A percentile compares a stretch with the other conserved stretches of the same genome.
Conservation (phyloP, 2,329 filamentous ascomycete genomes). For the Sporothrix euskadiensis region DNA sequence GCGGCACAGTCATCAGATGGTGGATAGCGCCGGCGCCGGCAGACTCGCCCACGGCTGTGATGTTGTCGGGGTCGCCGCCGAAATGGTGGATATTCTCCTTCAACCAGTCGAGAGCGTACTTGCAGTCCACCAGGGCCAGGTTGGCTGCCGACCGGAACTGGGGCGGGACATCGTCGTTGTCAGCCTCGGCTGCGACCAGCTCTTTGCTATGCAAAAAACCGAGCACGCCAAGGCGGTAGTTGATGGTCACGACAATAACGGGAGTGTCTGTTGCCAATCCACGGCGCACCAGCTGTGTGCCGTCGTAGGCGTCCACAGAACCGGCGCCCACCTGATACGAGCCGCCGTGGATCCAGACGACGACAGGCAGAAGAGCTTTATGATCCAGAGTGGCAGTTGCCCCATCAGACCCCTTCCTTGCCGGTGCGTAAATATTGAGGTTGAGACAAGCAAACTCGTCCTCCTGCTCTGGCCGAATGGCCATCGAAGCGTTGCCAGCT, state of each 20-base stretch:
- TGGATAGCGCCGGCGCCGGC: conserved; percentile 22
- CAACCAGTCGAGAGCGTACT: conserved; percentile 22
- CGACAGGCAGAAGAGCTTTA: not conserved
- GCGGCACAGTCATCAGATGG: conserved; percentile 7
- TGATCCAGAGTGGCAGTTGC: not conserved
- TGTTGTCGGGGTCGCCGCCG: conserved; percentile 22
- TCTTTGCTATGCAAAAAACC: conserved; percentile 22
- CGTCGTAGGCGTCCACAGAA: conserved; percentile 22
- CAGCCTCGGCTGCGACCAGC: not conserved
- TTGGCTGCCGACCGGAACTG: conserved; percentile 19
- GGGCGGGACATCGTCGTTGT: not conserved
- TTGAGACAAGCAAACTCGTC: conserved; percentile 25
- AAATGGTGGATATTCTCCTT: conserved; percentile 13
- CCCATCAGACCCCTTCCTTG: not conserved
- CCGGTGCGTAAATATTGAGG: conserved; percentile 20
- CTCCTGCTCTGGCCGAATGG: not conserved
- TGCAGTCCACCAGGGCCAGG: conserved; percentile 14
- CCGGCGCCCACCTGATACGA: conserved; percentile 19
- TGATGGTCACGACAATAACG: conserved; percentile 25
- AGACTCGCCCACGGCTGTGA: conserved; percentile 22
- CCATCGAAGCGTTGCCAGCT: not conserved
- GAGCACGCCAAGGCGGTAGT: conserved; percentile 21
- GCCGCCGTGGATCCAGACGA: conserved; percentile 24
- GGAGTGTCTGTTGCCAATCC: not conserved
- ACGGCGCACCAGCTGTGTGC: not conserved